These are phyloP conservation scores for Mercurialis annua DNA, from an alignment of 345 rosid species.

Conservation along the genomic window DNA sequence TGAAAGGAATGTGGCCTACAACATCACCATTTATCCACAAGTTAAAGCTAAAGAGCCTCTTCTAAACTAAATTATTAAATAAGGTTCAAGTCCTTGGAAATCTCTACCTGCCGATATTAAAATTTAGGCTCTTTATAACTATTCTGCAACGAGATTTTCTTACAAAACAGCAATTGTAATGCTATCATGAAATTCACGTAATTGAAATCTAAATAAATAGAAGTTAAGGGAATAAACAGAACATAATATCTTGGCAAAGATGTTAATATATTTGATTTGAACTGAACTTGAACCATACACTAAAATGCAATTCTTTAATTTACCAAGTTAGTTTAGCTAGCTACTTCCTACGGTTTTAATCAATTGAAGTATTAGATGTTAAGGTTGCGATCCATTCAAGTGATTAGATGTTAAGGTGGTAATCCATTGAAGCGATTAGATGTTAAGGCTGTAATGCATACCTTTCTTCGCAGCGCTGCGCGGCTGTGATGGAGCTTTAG, in stretches of 20 bases:
- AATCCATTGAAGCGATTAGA: not conserved
- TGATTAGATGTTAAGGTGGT: not conserved
- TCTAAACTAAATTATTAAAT: not conserved
- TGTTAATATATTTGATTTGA: not conserved
- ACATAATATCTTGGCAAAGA: not conserved
- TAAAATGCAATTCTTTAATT: not conserved
- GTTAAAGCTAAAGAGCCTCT: not conserved
- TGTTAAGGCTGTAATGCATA: slow-evolving; percentile 21
- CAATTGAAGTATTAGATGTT: too few relatives aligned
- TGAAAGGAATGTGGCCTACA: slow-evolving; percentile 1
- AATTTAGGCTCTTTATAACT: not conserved
- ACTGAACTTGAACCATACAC: not conserved
- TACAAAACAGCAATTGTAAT: not conserved
- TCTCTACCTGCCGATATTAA: not conserved
- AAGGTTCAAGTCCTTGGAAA: not conserved
- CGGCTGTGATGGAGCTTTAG: slow-evolving; percentile 19
- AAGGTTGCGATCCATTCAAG: not conserved
- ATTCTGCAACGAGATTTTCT: not conserved
- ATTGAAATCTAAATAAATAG: not conserved
- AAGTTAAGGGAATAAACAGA: slow-evolving; percentile 2
- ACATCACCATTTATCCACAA: slow-evolving; percentile 1
- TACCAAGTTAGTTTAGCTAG: too few relatives aligned
- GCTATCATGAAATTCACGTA: slow-evolving; percentile 1
- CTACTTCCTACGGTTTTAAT: too few relatives aligned
- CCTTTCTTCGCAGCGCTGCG: slow-evolving; percentile 32